A percentile compares a stretch with the other conserved stretches of the same genome.
These are phyloP conservation scores for Neoscytalidium dimidiatum DNA, from an alignment of 2,329 filamentous ascomycete genomes.

Conservation along the genomic window DNA sequence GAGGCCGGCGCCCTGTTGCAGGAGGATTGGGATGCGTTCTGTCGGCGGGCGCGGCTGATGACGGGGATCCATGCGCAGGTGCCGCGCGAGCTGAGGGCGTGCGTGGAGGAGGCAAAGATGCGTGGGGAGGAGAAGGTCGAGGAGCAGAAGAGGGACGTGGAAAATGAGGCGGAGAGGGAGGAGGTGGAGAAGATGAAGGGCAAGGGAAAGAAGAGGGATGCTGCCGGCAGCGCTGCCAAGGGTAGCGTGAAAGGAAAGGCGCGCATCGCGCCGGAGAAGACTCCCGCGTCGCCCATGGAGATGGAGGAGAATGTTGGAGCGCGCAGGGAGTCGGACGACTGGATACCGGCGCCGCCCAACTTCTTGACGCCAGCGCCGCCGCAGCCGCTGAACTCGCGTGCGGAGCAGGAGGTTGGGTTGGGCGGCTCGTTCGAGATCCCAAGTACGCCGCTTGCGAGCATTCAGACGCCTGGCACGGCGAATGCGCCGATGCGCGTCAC, in stretches of 20 bases:
- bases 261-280: conserved; percentile 20
- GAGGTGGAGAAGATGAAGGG: conserved; percentile 22
- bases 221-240: conserved; percentile 24
- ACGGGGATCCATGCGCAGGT: conserved; percentile 62
- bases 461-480: neutral
- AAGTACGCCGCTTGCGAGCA: conserved; percentile 6
- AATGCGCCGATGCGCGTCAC: conserved; percentile 15
- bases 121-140: conserved; percentile 47
- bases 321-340: conserved; percentile 30
- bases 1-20: conserved; percentile 60
- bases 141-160: conserved; percentile 24
- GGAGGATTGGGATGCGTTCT: conserved; percentile 61
- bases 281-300: conserved; percentile 18
- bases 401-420: conserved; percentile 30
- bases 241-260: conserved; percentile 23
- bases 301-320: conserved; percentile 33
- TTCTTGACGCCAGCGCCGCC: conserved; percentile 25
- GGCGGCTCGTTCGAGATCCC: conserved; percentile 24
- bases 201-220: conserved; percentile 30
- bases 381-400: neutral
- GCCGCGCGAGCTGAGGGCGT: conserved; percentile 45
- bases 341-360: conserved; percentile 36
- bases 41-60: conserved; percentile 61
- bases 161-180: conserved; percentile 23
- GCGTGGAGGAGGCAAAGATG: conserved; percentile 56